Evolutionary conservation across 345 rosid species (phyloP).

Genomic region (Draba incana): DNA sequence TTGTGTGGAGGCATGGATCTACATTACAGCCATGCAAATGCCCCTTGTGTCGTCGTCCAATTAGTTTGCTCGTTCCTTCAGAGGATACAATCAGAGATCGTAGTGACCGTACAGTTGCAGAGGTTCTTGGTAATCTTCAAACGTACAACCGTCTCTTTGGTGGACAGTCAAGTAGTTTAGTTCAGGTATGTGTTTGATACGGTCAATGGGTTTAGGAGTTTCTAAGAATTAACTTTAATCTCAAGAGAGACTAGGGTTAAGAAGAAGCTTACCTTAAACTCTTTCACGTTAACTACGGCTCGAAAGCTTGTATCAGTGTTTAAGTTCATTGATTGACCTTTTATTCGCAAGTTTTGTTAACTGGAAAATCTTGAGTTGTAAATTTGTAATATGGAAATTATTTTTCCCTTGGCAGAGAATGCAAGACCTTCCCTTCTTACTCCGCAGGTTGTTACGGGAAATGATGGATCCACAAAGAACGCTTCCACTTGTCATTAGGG

Average conservation of each 20-base stretch:
- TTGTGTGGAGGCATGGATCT: constrained; percentile 81
- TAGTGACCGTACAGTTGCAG: constrained; percentile 47
- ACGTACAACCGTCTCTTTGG: constrained; percentile 79
- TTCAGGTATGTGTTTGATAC: constrained; percentile 56
- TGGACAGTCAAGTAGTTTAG: constrained; percentile 50
- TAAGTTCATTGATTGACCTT: background rate
- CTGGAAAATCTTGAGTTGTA: background rate
- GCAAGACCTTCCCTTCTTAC: constrained; percentile 93
- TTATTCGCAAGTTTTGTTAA: constrained; percentile 2
- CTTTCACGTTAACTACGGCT: too few species aligned
- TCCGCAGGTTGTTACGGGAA: constrained; percentile 74
- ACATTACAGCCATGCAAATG: constrained; percentile 76
- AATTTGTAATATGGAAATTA: background rate
- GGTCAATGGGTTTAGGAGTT: too few species aligned
- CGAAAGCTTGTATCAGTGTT: too few species aligned
- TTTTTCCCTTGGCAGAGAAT: constrained; percentile 54
- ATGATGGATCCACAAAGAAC: constrained; percentile 82
- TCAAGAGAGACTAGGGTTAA: too few species aligned
- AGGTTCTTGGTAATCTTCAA: constrained; percentile 58
- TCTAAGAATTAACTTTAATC: too few species aligned
- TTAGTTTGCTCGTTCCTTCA: constrained; percentile 75
- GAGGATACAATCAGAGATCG: constrained; percentile 61
- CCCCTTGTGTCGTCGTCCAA: constrained; percentile 85
- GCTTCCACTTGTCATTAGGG: constrained; percentile 82
- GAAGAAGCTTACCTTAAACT: too few species aligned